Evolutionary conservation across 768 basidiomycete species (phyloP).

Genomic region (Tremella fuciformis): DNA sequence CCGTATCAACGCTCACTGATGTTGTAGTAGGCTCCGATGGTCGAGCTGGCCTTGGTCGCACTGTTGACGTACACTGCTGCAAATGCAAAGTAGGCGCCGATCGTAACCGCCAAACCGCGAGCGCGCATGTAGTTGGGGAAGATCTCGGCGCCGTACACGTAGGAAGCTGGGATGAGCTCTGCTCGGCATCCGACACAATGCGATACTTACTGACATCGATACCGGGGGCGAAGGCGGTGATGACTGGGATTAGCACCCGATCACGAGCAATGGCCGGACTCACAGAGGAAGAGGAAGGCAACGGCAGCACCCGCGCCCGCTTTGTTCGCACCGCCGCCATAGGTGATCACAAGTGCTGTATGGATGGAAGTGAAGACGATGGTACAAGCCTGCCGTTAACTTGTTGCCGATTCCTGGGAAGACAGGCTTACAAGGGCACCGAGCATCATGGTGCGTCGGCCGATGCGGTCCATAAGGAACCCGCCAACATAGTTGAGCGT

Average conservation of each 20-base stretch:
- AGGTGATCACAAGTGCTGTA: not conserved
- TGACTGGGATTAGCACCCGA: constrained; percentile 7
- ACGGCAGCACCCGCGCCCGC: constrained; percentile 22
- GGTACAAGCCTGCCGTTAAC: constrained; percentile 2
- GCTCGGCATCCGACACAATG: not conserved
- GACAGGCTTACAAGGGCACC: constrained; percentile 13
- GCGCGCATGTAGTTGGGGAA: constrained; percentile 24
- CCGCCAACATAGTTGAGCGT: constrained; percentile 4
- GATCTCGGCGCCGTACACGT: constrained; percentile 26
- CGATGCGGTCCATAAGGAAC: constrained; percentile 23
- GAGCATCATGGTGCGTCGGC: constrained; percentile 19
- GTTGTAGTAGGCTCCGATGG: constrained; percentile 8
- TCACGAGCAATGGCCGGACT: too few species aligned
- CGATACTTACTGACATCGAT: constrained; percentile 13
- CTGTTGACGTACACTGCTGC: not conserved
- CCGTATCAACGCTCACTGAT: constrained; percentile 3
- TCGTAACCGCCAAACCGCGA: constrained; percentile 2
- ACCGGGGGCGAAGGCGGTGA: constrained; percentile 22
- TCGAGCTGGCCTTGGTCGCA: not conserved
- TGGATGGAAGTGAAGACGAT: not conserved
- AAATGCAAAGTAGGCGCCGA: constrained; percentile 10
- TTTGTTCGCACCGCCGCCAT: not conserved
- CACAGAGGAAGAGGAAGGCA: constrained; percentile 26
- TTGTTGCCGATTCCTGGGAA: not conserved
- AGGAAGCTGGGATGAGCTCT: constrained; percentile 5